These are phyloP conservation scores for Termitomyces sp. DNA, from an alignment of 768 basidiomycete genomes.

Conservation along the genomic window DNA sequence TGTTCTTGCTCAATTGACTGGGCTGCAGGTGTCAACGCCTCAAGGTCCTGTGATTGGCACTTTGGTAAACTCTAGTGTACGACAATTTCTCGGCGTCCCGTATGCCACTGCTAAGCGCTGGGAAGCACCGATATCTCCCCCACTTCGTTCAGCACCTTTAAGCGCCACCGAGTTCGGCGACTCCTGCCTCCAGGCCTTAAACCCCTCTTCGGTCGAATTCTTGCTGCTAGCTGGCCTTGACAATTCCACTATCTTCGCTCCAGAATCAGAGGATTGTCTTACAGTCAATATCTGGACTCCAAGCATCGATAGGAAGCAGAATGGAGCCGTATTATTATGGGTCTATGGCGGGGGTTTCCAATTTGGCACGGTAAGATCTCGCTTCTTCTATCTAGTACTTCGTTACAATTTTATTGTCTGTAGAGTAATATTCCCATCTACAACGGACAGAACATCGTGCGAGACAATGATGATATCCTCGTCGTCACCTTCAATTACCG, in stretches of 20 bases:
- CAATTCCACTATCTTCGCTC: constrained; percentile 19
- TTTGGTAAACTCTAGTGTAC: constrained; percentile 19
- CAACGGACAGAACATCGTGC: constrained; percentile 26
- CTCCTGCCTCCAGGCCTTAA: constrained; percentile 24
- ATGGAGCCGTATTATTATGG: constrained; percentile 30
- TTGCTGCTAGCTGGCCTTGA: constrained; percentile 17
- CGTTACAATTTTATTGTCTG: background rate
- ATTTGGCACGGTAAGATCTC: constrained; percentile 26
- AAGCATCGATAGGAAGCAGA: constrained; percentile 22
- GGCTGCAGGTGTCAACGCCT: constrained; percentile 22
- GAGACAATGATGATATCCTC: constrained; percentile 28
- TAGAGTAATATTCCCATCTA: constrained; percentile 27
- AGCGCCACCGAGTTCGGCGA: constrained; percentile 24
- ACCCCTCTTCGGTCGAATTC: constrained; percentile 17
- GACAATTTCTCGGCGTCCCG: constrained; percentile 32
- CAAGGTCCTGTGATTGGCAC: constrained; percentile 27
- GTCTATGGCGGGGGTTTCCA: constrained; percentile 34
- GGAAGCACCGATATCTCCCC: constrained; percentile 22
- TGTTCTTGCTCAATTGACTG: constrained; percentile 5
- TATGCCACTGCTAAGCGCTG: constrained; percentile 28
- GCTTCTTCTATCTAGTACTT: background rate
- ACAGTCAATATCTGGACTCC: constrained; percentile 35
- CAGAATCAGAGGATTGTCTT: constrained; percentile 30
- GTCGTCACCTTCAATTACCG: constrained; percentile 34
- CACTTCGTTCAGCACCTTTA: constrained; percentile 16